A percentile compares a stretch with the other conserved stretches of the same genome.
These are phyloP conservation scores for Blastobotrys petasosporus DNA, from an alignment of 1,139 yeast species.

Conservation along the genomic window DNA sequence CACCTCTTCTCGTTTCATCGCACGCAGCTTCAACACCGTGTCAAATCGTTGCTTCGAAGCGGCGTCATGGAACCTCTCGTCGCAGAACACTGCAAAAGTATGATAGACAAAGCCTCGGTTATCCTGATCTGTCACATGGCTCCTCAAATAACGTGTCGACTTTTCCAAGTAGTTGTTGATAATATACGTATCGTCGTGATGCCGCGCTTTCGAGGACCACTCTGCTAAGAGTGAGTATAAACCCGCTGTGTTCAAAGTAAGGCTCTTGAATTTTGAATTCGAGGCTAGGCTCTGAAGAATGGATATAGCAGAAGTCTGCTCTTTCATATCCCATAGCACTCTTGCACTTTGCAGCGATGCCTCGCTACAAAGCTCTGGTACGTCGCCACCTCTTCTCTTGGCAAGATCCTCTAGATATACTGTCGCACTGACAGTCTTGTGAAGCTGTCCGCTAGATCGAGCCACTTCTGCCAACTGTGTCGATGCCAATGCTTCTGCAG, in stretches of 20 bases:
- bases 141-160: slow-evolving; percentile 26
- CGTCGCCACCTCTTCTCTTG: neutral
- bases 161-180: slow-evolving; percentile 52
- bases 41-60: slow-evolving; percentile 42
- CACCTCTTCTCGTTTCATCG: slow-evolving; percentile 28
- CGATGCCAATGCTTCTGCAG: slow-evolving; percentile 8
- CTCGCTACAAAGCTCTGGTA: slow-evolving; percentile 5
- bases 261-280: neutral
- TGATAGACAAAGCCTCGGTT: slow-evolving; percentile 45
- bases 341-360: slow-evolving; percentile 17
- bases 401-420: slow-evolving; percentile 13
- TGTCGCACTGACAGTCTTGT: slow-evolving; percentile 12
- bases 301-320: slow-evolving; percentile 21
- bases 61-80: slow-evolving; percentile 50
- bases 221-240: slow-evolving; percentile 42
- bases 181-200: slow-evolving; percentile 56
- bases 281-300: neutral
- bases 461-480: slow-evolving; percentile 21
- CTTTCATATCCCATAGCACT: slow-evolving; percentile 23
- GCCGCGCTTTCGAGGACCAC: slow-evolving; percentile 69
- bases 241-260: slow-evolving; percentile 15
- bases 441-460: slow-evolving; percentile 8
- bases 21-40: slow-evolving; percentile 44
- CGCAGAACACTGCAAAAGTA: slow-evolving; percentile 70
- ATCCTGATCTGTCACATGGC: slow-evolving; percentile 16